Evolutionary conservation across 148 eudicot species (phyloP), one percentile per base, ranked within the genome.

Genomic region (Silene conica): DNA sequence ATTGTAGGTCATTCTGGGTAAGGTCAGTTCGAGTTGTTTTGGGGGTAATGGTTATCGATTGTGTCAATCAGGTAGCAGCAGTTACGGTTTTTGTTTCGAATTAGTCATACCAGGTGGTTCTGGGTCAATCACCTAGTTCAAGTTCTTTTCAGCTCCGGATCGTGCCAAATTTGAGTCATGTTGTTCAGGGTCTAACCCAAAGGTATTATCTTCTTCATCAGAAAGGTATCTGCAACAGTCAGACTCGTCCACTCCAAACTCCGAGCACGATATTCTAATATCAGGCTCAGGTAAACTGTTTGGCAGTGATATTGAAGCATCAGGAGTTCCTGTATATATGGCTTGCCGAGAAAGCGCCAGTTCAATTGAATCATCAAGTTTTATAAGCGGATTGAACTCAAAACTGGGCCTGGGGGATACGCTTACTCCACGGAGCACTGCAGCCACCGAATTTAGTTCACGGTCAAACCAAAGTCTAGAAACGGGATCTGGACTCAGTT

Each of bases 221-320:
- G 96, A 86, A 71, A 92, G 74, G 79, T 83, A 88, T 78, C 90
- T 81, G 67, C 96, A 90, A 81, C 87, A 83, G 70, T 90, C 96
- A 19, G 80, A 73, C 66, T 88, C 93, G 77, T 92, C 96, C 78
- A 74, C 82, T 69, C 88, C 92, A 74, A 73, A 80, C 56, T 73
- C 70, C 72, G 67, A 80, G 81, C 74, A 83, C 5, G 96, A 88
- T 76, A 87, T 83, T 38, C 80, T 83, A 79, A 85, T 69, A 23
- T 80, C 85, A 45, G 93, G 86, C 21, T 41, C 55, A 19, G 70
- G 55, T 67, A 43, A 67, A 67, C 25, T 43, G 66, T 62, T 25
- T 11, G 14, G 66, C n/a, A 62, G 66, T 23, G 26, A 14, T 62
- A 22, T 80, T 22, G 84, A 82, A 62, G 71, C 18, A 71, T 82